phyloP scores from a whole-genome alignment of 495 filamentous ascomycete genomes.

The Daldinia vernicosa region DNA sequence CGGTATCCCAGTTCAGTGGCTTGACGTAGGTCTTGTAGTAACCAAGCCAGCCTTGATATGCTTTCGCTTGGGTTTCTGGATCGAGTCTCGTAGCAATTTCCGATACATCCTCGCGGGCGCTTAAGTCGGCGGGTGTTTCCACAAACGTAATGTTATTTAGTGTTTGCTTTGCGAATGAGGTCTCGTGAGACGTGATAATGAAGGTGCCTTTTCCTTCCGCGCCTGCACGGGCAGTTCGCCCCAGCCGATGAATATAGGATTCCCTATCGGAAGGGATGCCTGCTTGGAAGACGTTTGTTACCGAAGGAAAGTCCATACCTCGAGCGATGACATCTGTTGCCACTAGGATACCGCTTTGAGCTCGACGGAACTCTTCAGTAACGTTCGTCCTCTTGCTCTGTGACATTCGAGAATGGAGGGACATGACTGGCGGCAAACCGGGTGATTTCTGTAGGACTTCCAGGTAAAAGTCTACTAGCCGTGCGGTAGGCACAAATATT shows the following conservation, averaged over 20 bases:
- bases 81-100: constrained; percentile 36
- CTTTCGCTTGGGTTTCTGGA: constrained; percentile 34
- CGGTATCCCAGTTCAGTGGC: constrained; percentile 50
- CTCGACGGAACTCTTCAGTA: constrained; percentile 69
- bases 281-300: constrained; percentile 76
- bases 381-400: constrained; percentile 65
- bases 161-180: constrained; percentile 62
- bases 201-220: constrained; percentile 74
- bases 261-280: constrained; percentile 68
- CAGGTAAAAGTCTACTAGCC: constrained; percentile 62
- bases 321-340: constrained; percentile 76
- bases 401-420: constrained; percentile 69
- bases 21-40: constrained; percentile 62
- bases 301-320: constrained; percentile 79
- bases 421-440: constrained; percentile 56
- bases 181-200: constrained; percentile 67
- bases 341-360: constrained; percentile 64
- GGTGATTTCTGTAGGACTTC: constrained; percentile 58
- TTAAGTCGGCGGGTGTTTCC: constrained; percentile 43
- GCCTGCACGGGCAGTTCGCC: constrained; percentile 75
- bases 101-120: constrained; percentile 36
- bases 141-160: constrained; percentile 50
- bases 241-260: constrained; percentile 78
- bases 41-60: constrained; percentile 56
- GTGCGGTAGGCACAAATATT: constrained; percentile 73